Base-by-base conservation (phyloP, 257 asterid genomes). In the Solanum appendiculatum region DNA sequence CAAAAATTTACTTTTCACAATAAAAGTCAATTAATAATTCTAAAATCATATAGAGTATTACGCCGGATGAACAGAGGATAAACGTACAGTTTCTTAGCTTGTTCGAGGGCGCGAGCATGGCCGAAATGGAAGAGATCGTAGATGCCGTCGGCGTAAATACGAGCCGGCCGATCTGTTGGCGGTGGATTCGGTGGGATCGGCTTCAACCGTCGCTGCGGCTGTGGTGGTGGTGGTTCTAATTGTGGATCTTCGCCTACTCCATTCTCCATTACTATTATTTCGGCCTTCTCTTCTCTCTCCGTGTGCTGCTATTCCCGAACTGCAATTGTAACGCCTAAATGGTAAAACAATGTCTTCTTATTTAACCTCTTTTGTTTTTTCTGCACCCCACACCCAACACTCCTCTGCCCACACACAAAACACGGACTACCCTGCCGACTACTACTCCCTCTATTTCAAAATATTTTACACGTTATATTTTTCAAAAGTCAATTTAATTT, bases 81-180 rank as follows among this genome's bases (percentile, higher is more conserved):
- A 58, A 46, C 64, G 29, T 91, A 95, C 99, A 89, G 69, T 87
- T 92, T 94, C 83, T 97, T 95, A 87, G 99, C 99, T 90, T 97
- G 99, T 86, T 97, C 99, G 31, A 97, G 98, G 82, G 99, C 93
- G 7, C 99, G 96, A 88, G 99, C 99, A 88, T 97, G 99, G 85
- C 99, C 99, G 78, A 97, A 97, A 83, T 97, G 99, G 88, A 97
- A 95, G 91, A 97, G 99, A 94, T 97, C 99, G 94, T 94, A 97
- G 89, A 97, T 97, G 86, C 99, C 99, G 75, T 97, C 99, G 6
- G 99, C 98, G 83, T 97, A 97, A 14, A 97, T 98, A 64, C 99
- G 98, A 87, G 96, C 85, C 6, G 95, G 98, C 56, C 94, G 92
- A 90, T 94, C 98, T n/a, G 95, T 86, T 2, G 94, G 89, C 12